phyloP scores from a whole-genome alignment of 257 asterid species.

The Solanum sitiens region DNA sequence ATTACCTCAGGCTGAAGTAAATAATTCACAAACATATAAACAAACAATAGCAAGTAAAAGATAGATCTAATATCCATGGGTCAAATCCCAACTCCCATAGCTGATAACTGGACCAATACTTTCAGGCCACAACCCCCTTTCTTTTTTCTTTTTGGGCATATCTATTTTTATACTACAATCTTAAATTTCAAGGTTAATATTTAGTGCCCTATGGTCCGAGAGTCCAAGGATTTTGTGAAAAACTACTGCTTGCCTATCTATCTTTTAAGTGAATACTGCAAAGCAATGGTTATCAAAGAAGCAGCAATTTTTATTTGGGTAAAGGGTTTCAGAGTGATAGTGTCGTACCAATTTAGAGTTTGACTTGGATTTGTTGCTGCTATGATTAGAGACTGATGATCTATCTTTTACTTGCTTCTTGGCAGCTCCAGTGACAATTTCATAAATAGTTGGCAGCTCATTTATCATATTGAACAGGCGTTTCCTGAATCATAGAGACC shows the following conservation, averaged over 20 bases:
- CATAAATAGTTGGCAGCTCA: slow-evolving; percentile 73
- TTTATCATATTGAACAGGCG: slow-evolving; percentile 71
- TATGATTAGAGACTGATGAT: slow-evolving; percentile 22
- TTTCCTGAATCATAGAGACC: slow-evolving; percentile 41
- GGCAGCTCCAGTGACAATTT: slow-evolving; percentile 67
- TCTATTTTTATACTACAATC: not conserved
- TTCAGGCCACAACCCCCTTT: not conserved
- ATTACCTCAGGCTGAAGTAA: not conserved
- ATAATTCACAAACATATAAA: not conserved
- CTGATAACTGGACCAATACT: not conserved
- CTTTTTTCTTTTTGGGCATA: not conserved
- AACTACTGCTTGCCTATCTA: not conserved
- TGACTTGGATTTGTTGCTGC: slow-evolving; percentile 33
- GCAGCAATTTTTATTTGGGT: not conserved
- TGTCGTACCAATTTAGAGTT: slow-evolving; percentile 18
- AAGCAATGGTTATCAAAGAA: not conserved
- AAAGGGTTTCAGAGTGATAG: not conserved
- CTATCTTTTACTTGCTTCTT: slow-evolving; percentile 48
- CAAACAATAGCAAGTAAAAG: not conserved
- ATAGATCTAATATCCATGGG: not conserved
- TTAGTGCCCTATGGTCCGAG: not conserved
- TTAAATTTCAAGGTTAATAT: not conserved
- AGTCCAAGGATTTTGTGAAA: not conserved
- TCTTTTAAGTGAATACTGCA: not conserved
- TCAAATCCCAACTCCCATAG: not conserved